Conservation (phyloP, 257 asterid genomes). For the Dorcoceras hygrometricum region DNA sequence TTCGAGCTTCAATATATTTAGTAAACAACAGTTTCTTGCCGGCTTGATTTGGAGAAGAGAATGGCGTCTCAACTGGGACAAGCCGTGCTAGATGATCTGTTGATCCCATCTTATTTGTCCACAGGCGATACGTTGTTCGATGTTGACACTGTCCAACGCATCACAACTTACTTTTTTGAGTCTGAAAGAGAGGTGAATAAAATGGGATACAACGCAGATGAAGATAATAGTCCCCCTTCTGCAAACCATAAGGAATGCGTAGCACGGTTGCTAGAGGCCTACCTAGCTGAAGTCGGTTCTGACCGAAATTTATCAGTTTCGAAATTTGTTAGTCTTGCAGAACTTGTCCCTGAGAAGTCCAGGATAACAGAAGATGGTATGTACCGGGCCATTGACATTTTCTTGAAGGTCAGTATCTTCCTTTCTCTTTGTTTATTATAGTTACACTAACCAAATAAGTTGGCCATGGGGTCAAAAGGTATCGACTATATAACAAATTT, state of each 20-base stretch:
- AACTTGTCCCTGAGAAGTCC: conserved; percentile 63
- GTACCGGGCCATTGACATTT: conserved; percentile 85
- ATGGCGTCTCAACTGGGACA: conserved; percentile 72
- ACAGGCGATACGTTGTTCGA: conserved; percentile 72
- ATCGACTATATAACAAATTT: too few relatives aligned
- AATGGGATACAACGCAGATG: conserved; percentile 33
- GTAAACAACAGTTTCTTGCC: conserved; percentile 84
- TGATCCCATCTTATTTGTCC: conserved; percentile 66
- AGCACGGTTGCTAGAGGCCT: conserved; percentile 64
- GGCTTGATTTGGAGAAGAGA: conserved; percentile 84
- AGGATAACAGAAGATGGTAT: conserved; percentile 76
- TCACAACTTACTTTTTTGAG: conserved; percentile 56
- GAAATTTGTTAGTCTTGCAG: conserved; percentile 54
- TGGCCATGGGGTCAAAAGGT: too few relatives aligned
- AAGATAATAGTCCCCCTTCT: conserved; percentile 36
- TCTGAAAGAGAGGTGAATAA: conserved; percentile 42
- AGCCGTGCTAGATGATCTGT: conserved; percentile 69
- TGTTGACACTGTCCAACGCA: conserved; percentile 69
- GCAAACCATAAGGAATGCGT: conserved; percentile 47
- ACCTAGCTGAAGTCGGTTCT: conserved; percentile 68
- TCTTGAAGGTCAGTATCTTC: conserved; percentile 56
- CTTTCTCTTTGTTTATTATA: neutral
- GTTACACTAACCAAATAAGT: neutral
- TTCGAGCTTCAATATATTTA: conserved; percentile 68
- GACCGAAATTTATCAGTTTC: conserved; percentile 57